phyloP scores from a whole-genome alignment of 1,284 basidiomycete species.

The Tranzscheliella williamsii region DNA sequence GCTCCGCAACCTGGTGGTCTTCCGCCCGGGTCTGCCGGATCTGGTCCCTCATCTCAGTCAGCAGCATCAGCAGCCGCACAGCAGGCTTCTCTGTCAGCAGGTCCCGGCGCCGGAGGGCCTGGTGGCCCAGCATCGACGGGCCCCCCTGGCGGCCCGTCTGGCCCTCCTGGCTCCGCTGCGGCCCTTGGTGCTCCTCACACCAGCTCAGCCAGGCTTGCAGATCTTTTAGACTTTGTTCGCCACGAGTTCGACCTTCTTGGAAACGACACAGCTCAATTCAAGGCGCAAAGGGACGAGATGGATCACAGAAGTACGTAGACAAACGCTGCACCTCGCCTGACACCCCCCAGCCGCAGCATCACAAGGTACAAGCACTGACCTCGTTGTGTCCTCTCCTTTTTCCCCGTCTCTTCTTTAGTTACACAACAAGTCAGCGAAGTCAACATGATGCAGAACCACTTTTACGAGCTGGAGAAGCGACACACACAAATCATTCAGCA shows the following conservation, averaged over 20 bases:
- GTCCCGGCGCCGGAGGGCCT: conserved; percentile 25
- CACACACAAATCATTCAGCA: conserved; percentile 73
- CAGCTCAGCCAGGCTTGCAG: conserved; percentile 67
- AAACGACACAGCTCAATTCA: conserved; percentile 71
- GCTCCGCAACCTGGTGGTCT: conserved; percentile 26
- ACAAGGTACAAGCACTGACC: background rate
- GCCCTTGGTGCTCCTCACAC: conserved; percentile 33
- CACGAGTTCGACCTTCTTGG: conserved; percentile 81
- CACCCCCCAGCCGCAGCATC: background rate
- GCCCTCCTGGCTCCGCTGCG: conserved; percentile 29
- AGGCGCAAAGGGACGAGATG: conserved; percentile 83
- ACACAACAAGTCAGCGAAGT: conserved; percentile 51
- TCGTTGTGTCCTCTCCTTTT: background rate
- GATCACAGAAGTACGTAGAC: conserved; percentile 84
- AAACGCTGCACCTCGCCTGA: conserved; percentile 66
- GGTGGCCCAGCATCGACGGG: conserved; percentile 20
- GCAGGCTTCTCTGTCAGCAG: conserved; percentile 29
- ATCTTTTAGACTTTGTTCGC: conserved; percentile 80
- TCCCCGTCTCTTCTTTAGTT: too few relatives aligned
- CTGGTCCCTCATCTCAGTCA: conserved; percentile 26
- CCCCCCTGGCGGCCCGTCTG: conserved; percentile 24
- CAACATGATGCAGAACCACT: conserved; percentile 64
- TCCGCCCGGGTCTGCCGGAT: conserved; percentile 25
- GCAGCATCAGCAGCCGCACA: conserved; percentile 26
- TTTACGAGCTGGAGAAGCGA: conserved; percentile 76